Conservation (phyloP, 306 rosid species). For the Rubus parviflorus region DNA sequence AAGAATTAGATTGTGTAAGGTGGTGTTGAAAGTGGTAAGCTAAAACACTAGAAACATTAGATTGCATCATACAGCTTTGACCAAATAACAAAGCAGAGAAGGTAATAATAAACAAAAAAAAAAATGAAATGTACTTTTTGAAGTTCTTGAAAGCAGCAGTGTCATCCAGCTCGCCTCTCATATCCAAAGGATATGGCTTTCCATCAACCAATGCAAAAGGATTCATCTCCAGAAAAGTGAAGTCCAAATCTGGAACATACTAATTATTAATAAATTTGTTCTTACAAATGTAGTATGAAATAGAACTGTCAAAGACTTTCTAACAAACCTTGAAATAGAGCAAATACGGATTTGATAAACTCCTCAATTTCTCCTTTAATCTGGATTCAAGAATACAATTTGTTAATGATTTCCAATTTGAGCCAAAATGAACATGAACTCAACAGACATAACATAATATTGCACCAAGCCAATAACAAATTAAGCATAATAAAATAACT, state of each 20-base stretch:
- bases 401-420: conserved; percentile 18
- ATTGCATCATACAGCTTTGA: conserved; percentile 4
- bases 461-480: not conserved
- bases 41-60: conserved; percentile 13
- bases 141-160: conserved; percentile 97
- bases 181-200: conserved; percentile 98
- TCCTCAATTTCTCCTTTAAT: conserved; percentile 78
- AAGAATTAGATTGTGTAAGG: conserved; percentile 28
- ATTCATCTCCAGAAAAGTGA: conserved; percentile 97
- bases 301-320: conserved; percentile 7
- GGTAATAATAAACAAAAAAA: conserved; percentile 14
- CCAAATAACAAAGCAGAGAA: conserved; percentile 17
- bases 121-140: conserved; percentile 63
- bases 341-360: conserved; percentile 66
- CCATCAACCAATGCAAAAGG: conserved; percentile 85
- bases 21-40: conserved; percentile 11
- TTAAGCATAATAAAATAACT: not conserved
- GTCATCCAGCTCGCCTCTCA: conserved; percentile 98
- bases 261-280: not conserved
- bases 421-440: conserved; percentile 10
- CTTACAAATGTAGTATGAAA: not conserved
- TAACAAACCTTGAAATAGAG: conserved; percentile 76
- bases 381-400: conserved; percentile 37
- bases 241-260: conserved; percentile 73
- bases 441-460: not conserved